A percentile compares a stretch with the other conserved stretches of the same genome.
These are phyloP conservation scores for Suillus sp. DNA, from an alignment of 768 basidiomycete genomes.

Conservation along the genomic window DNA sequence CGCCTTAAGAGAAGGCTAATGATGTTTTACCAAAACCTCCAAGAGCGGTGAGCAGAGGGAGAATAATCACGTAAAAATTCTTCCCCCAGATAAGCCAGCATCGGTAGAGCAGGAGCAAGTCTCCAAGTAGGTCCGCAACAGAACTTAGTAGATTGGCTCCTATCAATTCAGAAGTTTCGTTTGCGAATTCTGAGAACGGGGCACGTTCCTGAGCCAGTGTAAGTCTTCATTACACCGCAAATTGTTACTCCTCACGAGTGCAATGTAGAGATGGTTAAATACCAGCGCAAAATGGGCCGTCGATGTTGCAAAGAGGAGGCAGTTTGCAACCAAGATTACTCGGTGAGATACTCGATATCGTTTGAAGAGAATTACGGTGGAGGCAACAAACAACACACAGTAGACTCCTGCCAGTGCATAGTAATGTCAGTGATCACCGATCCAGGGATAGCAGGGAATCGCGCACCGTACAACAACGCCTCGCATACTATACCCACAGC, in stretches of 20 bases:
- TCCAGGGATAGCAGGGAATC: not conserved
- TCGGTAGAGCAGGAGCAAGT: slow-evolving; percentile 34
- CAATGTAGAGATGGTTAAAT: slow-evolving; percentile 24
- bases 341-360: slow-evolving; percentile 1
- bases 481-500: slow-evolving; percentile 26
- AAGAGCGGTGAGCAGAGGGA: slow-evolving; percentile 31
- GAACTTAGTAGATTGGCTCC: slow-evolving; percentile 30
- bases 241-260: slow-evolving; percentile 21
- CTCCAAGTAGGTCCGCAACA: slow-evolving; percentile 24
- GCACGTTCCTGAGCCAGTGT: slow-evolving; percentile 12
- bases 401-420: slow-evolving; percentile 11
- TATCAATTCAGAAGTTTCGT: slow-evolving; percentile 23
- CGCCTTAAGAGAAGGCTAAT: not conserved
- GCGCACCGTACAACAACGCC: slow-evolving; percentile 28
- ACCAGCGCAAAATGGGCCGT: slow-evolving; percentile 22
- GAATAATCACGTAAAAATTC: slow-evolving; percentile 28
- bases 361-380: slow-evolving; percentile 17
- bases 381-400: slow-evolving; percentile 20
- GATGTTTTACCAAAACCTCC: slow-evolving; percentile 29
- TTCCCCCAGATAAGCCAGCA: slow-evolving; percentile 36
- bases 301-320: slow-evolving; percentile 20
- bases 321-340: slow-evolving; percentile 16
- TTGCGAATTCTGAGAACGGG: slow-evolving; percentile 19
- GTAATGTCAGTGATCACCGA: not conserved
- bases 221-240: slow-evolving; percentile 2